These are phyloP conservation scores for Colletotrichum orchidophilum DNA, from an alignment of 2,329 filamentous ascomycete species.

Conservation along the genomic window DNA sequence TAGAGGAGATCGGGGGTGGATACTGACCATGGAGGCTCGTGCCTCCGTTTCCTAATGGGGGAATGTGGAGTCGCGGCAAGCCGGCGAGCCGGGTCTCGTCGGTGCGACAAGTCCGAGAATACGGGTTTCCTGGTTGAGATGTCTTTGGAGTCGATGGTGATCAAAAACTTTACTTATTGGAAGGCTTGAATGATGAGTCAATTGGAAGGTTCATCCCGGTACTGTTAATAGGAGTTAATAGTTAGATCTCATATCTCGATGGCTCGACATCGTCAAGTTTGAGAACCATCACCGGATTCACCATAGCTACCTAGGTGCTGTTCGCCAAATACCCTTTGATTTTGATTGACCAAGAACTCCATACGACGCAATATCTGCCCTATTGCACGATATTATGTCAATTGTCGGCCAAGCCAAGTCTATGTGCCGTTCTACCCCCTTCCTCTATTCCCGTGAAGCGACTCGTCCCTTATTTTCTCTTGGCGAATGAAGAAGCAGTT, in stretches of 20 bases:
- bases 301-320: not conserved
- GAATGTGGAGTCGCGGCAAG: conserved; percentile 11
- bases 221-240: not conserved
- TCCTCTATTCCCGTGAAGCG: not conserved
- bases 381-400: conserved; percentile 32
- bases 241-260: not conserved
- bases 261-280: not conserved
- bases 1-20: conserved; percentile 11
- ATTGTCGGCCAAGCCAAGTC: conserved; percentile 33
- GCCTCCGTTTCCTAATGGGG: conserved; percentile 26
- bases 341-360: conserved; percentile 27
- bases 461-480: conserved; percentile 45
- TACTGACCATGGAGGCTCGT: conserved; percentile 22
- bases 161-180: too few relatives aligned
- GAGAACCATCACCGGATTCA: not conserved
- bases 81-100: conserved; percentile 7
- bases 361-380: conserved; percentile 18
- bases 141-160: not conserved
- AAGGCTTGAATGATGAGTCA: too few relatives aligned
- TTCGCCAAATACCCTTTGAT: conserved; percentile 7
- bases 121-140: not conserved
- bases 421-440: conserved; percentile 29
- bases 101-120: not conserved
- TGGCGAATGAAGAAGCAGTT: conserved; percentile 46
- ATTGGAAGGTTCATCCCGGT: not conserved